Conservation (phyloP, 495 filamentous ascomycete species). For the Penicillium cinerascens region DNA sequence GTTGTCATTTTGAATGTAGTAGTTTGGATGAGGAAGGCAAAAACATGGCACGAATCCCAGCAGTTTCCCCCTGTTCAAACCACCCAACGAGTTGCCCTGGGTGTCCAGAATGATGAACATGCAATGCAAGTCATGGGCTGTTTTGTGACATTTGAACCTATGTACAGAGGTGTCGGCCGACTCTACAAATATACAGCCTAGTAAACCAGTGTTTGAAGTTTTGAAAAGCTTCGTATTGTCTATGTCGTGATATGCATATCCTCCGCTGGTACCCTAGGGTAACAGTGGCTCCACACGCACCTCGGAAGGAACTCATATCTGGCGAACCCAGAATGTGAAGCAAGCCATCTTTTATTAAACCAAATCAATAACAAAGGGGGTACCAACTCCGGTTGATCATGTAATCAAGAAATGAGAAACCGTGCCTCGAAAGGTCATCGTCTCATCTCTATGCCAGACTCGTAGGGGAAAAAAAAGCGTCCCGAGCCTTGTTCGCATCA, state of each 20-base stretch:
- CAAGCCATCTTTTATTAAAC: slow-evolving; percentile 42
- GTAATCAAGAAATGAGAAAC: slow-evolving; percentile 43
- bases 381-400: slow-evolving; percentile 50
- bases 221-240: slow-evolving; percentile 30
- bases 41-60: too few relatives aligned
- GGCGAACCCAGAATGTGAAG: slow-evolving; percentile 22
- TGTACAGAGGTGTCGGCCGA: too few relatives aligned
- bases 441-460: slow-evolving; percentile 34
- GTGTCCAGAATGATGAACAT: too few relatives aligned
- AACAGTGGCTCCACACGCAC: not conserved
- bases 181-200: not conserved
- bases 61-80: too few relatives aligned
- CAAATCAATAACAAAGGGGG: slow-evolving; percentile 34
- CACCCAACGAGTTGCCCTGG: too few relatives aligned
- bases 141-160: too few relatives aligned
- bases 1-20: too few relatives aligned
- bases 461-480: slow-evolving; percentile 5
- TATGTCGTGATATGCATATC: slow-evolving; percentile 27
- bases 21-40: too few relatives aligned
- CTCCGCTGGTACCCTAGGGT: slow-evolving; percentile 7
- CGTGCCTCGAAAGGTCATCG: slow-evolving; percentile 37
- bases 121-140: too few relatives aligned
- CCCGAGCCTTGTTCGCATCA: slow-evolving; percentile 38
- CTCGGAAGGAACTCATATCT: slow-evolving; percentile 13
- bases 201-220: not conserved